A percentile compares a stretch with the other conserved stretches of the same genome.
Evolutionary conservation across 805 yeast genomes (phyloP).

Genomic region (Candida ovalis): DNA sequence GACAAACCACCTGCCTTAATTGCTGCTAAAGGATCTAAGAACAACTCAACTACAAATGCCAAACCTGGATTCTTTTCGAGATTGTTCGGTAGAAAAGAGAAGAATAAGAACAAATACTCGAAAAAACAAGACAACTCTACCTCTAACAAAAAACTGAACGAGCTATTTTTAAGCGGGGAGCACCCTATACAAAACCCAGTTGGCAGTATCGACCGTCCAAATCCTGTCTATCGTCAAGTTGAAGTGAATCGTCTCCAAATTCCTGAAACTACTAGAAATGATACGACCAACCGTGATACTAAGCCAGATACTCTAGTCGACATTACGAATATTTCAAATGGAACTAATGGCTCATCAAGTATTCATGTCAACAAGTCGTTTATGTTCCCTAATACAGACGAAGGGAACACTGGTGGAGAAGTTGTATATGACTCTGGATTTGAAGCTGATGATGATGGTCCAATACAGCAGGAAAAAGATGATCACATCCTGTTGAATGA

Average conservation of each 20-base stretch:
- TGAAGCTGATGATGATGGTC: not conserved
- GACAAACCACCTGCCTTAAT: not conserved
- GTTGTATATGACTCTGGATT: no score
- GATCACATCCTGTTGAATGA: no score
- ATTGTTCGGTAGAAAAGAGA: not conserved
- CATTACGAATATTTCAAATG: not conserved
- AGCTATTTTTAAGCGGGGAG: not conserved
- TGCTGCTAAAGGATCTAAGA: not conserved
- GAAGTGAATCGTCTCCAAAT: not conserved
- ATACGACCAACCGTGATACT: not conserved
- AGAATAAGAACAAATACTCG: not conserved
- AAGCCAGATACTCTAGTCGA: not conserved
- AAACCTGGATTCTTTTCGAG: not conserved
- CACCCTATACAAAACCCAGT: not conserved
- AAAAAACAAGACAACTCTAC: not conserved
- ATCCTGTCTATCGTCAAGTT: not conserved
- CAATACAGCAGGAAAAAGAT: not conserved
- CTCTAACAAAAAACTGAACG: not conserved
- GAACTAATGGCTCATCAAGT: slow-evolving; percentile 15
- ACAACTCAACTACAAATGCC: not conserved
- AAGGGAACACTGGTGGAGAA: no score
- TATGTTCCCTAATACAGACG: slow-evolving; percentile 28
- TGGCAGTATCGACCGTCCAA: not conserved
- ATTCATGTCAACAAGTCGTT: slow-evolving; percentile 31
- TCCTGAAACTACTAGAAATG: not conserved